Base-by-base conservation (phyloP, 2,329 filamentous ascomycete genomes). In the Ascochyta pisi region DNA sequence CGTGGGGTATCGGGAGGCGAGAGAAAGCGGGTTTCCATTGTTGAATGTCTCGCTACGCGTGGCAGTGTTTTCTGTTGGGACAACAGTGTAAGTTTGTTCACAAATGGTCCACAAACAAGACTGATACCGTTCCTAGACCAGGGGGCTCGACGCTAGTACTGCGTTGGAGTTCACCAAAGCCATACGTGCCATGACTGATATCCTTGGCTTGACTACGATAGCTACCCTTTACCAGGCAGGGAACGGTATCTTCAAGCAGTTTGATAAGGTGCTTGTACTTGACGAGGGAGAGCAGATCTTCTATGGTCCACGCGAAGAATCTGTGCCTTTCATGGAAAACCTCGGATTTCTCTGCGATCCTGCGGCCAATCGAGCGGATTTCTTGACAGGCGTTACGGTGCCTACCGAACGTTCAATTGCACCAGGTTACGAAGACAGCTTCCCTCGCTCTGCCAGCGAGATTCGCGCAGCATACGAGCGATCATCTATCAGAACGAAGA, bases 251-350 rank as follows among this genome's bases (percentile, higher is more conserved):
- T 60, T 45, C 41, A 37, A 60, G 22, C 39, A 43, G 9, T 92
- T 92, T 62, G 88, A 92, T 74, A 91, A 91, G 68, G 84, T 84
- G 0, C 79, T 86, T 0, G 86, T 92, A 0, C 76, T 92, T 0
- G 90, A 91, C 65, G 86, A 91, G 65, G 90, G 89, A 1, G 82
- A 86, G 0, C 83, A 91, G 66, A 91, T 92, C 58, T 93, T 84
- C 76, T 92, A 86, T 60, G 90, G 90, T 0, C 82, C 83, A 0
- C 82, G 83, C 0, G 68, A 65, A 3, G 70, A 79, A 2, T 89
- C 89, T 1, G 85, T 82, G 61, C 73, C 74, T 0, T 92, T 86
- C 72, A 91, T 92, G 57, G 83, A 86, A 63, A 74, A 81, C 9
- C 84, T 88, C 69, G 89, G 89, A n/a, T 92, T 90, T 65, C 64